Percentiles rank a stretch among this genome's conserved stretches.
phyloP scores from a whole-genome alignment of 441 rosid species.

The Eutrema salsugineum region DNA sequence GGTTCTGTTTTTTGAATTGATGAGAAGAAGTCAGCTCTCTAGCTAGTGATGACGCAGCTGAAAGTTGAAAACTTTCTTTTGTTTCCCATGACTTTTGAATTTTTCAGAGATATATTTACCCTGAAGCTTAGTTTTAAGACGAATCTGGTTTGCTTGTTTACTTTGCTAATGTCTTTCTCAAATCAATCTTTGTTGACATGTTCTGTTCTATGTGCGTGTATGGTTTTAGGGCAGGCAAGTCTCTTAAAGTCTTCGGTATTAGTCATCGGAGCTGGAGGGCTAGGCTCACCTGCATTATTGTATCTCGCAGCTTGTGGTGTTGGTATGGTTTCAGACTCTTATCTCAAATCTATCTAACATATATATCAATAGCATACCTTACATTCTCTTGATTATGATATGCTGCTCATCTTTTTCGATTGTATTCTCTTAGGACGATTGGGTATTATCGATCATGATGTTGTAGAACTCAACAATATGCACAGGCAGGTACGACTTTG shows the following conservation, averaged over 20 bases:
- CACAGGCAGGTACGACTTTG: conserved; percentile 78
- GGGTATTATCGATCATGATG: conserved; percentile 94
- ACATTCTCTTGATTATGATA: background rate
- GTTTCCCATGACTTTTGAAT: too few relatives aligned
- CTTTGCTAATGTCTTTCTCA: background rate
- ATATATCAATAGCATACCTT: background rate
- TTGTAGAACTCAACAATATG: conserved; percentile 94
- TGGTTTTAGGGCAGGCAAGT: conserved; percentile 66
- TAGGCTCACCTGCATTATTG: conserved; percentile 87
- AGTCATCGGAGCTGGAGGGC: conserved; percentile 95
- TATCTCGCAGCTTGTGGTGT: conserved; percentile 96
- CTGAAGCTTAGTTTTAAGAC: background rate
- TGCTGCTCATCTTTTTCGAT: background rate
- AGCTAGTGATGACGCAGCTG: background rate
- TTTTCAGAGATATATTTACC: too few relatives aligned
- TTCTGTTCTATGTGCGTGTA: background rate
- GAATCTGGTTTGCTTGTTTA: background rate
- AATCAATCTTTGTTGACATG: background rate
- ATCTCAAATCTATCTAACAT: background rate
- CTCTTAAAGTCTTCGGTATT: conserved; percentile 78
- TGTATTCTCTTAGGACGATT: conserved; percentile 51
- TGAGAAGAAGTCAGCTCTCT: background rate
- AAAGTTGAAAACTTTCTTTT: conserved; percentile 5
- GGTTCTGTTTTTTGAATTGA: background rate
- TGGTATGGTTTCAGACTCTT: conserved; percentile 42